Evolutionary conservation across 2,329 filamentous ascomycete species (phyloP), one percentile per base, ranked within the genome.

Genomic region (Meredithiella fracta): DNA sequence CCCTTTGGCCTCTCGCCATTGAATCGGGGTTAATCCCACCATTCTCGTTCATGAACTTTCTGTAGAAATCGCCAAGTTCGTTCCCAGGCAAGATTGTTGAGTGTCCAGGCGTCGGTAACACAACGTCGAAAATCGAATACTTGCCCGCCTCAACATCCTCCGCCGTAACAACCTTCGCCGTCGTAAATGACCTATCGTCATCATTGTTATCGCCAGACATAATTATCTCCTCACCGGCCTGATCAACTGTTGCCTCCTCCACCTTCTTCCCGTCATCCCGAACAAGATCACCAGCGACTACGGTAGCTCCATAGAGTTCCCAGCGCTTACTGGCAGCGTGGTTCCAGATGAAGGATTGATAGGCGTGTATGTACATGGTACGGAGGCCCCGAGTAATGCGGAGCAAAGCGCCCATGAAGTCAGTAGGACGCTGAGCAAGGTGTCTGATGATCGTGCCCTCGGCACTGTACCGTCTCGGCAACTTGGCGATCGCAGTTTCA

Each of bases 321-420:
- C 88, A 94, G 50, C 92, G 84, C 62, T 84, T 80, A 61, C 86
- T 88, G 1, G 81, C 86, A 11, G 81, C 86, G 61, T 81, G 79
- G 70, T 98, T 98, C 91, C 91, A 98, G 7, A 98, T 82, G 38
- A 89, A 78, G 4, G 86, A 94, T 67, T 98, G 92, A 69, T 96
- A 97, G 3, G 92, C 91, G 67, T 98, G 92, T 15, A 95, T 83
- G 66, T 97, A 98, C 85, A 98, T 96, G 58, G 88, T 79, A 47
- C 89, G 80, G 63, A 97, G 73, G 51, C 86, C 87, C 17, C 90
- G 78, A 23, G 85, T 85, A 60, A 98, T 90, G 55, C 78, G 76
- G 64, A 84, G 78, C 53, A 98, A 69, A 0, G 92, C 88, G 23
- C 90, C 90, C 59, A 86, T 76, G 66, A 80, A 92, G 68, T 98